Conservation (phyloP, 2,329 filamentous ascomycete species). For the Fusarium penzigii region DNA sequence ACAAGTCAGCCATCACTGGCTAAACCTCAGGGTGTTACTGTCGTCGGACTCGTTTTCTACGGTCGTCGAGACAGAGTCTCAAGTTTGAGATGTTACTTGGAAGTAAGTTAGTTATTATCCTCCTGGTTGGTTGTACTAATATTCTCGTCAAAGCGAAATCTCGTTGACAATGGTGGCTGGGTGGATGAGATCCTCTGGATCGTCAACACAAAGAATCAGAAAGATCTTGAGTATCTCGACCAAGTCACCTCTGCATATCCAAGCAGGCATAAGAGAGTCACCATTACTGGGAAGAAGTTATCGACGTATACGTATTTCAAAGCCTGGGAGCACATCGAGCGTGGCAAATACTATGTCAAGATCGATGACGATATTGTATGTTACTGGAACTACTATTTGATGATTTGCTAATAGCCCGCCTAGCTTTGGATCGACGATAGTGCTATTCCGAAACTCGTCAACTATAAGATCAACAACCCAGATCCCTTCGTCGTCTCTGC, state of each 20-base stretch:
- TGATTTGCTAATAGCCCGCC: too few relatives aligned
- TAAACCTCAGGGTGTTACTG: conserved; percentile 15
- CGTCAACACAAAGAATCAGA: conserved; percentile 10
- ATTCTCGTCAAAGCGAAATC: conserved; percentile 6
- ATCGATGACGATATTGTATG: conserved; percentile 19
- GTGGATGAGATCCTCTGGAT: conserved; percentile 21
- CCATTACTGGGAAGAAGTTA: conserved; percentile 9
- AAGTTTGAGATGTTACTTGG: conserved; percentile 18
- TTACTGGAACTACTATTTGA: background rate
- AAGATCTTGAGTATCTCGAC: conserved; percentile 16
- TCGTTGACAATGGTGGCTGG: conserved; percentile 21
- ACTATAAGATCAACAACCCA: conserved; percentile 11
- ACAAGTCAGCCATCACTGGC: background rate
- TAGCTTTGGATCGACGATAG: conserved; percentile 21
- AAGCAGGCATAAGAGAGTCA: conserved; percentile 10
- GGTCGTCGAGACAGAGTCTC: conserved; percentile 14
- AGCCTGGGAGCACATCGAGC: conserved; percentile 17
- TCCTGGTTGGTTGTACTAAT: background rate
- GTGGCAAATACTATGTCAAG: conserved; percentile 24
- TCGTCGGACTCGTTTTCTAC: conserved; percentile 21
- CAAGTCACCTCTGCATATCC: conserved; percentile 16
- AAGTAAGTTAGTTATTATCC: background rate
- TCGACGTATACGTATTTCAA: conserved; percentile 17
- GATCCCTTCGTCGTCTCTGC: conserved; percentile 18
- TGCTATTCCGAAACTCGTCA: conserved; percentile 17